A percentile compares a stretch with the other conserved stretches of the same genome.
Evolutionary conservation across 352 stramenopile genomes (phyloP).

Genomic region (Ochromonadaceae sp.): DNA sequence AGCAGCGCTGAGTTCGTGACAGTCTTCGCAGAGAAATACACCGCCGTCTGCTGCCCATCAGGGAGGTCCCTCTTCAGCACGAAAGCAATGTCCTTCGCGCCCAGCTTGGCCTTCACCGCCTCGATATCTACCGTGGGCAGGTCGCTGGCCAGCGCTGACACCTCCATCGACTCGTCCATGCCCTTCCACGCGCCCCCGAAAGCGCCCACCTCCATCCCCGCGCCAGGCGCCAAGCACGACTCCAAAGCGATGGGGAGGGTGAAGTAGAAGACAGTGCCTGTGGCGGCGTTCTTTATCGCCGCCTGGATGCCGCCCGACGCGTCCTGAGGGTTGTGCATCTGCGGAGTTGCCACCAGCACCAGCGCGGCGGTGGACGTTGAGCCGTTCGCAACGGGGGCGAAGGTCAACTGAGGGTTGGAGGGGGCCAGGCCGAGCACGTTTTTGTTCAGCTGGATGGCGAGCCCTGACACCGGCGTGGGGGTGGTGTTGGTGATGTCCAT

Average conservation of each 20-base stretch:
- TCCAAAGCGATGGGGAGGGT: conserved; percentile 72
- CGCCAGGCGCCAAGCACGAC: conserved; percentile 62
- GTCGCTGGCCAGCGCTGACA: conserved; percentile 62
- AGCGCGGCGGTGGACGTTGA: no score
- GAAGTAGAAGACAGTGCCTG: conserved; percentile 84
- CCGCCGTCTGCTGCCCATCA: conserved; percentile 58
- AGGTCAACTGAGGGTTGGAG: conserved; percentile 67
- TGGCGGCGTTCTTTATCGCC: conserved; percentile 91
- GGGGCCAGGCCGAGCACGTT: conserved; percentile 87
- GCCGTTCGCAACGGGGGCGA: conserved; percentile 21
- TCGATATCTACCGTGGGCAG: conserved; percentile 6
- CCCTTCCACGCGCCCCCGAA: conserved; percentile 88
- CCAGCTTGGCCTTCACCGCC: conserved; percentile 13
- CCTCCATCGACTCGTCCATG: conserved; percentile 83
- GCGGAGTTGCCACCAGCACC: conserved; percentile 21
- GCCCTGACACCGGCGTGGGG: conserved; percentile 35
- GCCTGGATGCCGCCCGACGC: conserved; percentile 72
- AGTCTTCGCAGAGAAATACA: conserved; percentile 85
- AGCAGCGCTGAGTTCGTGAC: conserved; percentile 75
- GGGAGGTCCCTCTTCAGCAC: conserved; percentile 2
- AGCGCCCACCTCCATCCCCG: conserved; percentile 64
- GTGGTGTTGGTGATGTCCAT: conserved; percentile 47
- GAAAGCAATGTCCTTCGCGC: background rate
- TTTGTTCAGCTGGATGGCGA: conserved; percentile 96
- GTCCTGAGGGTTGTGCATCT: conserved; percentile 47